phyloP scores from a whole-genome alignment of 208 protist genomes.

The Crithidia expoeki region DNA sequence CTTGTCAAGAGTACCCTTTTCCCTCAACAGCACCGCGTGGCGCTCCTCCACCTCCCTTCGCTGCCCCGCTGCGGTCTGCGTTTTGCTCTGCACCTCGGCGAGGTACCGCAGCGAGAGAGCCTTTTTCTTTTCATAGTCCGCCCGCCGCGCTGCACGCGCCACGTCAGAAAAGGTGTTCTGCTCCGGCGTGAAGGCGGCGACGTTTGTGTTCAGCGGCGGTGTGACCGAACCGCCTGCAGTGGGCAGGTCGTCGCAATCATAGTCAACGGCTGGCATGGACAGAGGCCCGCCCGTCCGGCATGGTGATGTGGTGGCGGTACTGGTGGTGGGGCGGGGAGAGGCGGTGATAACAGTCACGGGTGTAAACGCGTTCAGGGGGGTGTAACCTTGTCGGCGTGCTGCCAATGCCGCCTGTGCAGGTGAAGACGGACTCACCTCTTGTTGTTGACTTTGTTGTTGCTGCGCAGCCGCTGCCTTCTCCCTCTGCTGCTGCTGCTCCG shows the following conservation, averaged over 20 bases:
- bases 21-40: slow-evolving; percentile 24
- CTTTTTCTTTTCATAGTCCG: slow-evolving; percentile 35
- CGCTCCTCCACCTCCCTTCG: slow-evolving; percentile 26
- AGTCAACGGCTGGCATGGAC: background rate
- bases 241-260: background rate
- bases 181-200: background rate
- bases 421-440: background rate
- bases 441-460: background rate
- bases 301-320: background rate
- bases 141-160: slow-evolving; percentile 6
- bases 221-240: slow-evolving; percentile 5
- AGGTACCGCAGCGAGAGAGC: slow-evolving; percentile 42
- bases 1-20: slow-evolving; percentile 40
- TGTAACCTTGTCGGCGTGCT: slow-evolving; percentile 3
- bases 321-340: background rate
- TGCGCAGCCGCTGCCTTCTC: slow-evolving; percentile 1
- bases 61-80: slow-evolving; percentile 10
- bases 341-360: background rate
- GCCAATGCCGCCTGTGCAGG: background rate
- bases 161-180: background rate
- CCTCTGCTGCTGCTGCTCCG: background rate
- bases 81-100: slow-evolving; percentile 27
- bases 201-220: background rate
- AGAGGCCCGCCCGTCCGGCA: background rate
- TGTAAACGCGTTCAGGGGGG: background rate